Evolutionary conservation across 2,329 filamentous ascomycete species (phyloP), one percentile per base, ranked within the genome.

Genomic region (Diaporthe sp.): DNA sequence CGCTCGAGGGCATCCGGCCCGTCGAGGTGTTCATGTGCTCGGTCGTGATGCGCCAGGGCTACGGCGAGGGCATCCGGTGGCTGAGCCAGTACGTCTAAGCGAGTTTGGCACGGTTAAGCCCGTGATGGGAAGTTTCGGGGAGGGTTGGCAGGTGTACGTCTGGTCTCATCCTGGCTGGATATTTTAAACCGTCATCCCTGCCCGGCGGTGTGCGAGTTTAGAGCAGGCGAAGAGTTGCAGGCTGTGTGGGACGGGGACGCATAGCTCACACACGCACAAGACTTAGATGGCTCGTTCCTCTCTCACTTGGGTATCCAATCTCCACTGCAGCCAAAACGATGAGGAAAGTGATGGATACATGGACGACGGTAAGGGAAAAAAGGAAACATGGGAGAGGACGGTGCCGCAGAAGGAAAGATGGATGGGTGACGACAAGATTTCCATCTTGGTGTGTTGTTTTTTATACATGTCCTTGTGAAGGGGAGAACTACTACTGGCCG

Each of bases 1-100:
- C 94, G 78, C 89, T 85, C 80, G 96, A 98, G 88, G 95, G 95
- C 47, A 98, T 98, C 85, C 90, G 96, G 81, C 95, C 96, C 34
- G 96, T 99, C 82, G 97, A 99, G 90, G 92, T 98, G 78, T 98
- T 98, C 87, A 98, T 99, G 97, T 98, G 96, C 91, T 98, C 95
- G 81, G 96, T 98, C 80, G 96, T 98, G 78, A 98, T 98, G 95
- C 92, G 96, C 86, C 96, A 98, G 89, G 97, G 94, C 79, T 98
- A 98, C 85, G 95, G 95, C 73, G 95, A 98, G 81, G 95, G 91
- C 81, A 96, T 98, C 86, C 92, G 95, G 87, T 98, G 95, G 95
- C 86, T 98, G 86, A 95, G 94, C 74, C 95, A 97, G 89, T 98
- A 97, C 83, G 94, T 97, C 84, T 97, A 93, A 88, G 84, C 73